Percentiles rank a stretch among this genome's conserved stretches.
These are phyloP conservation scores for Neurospora discreta DNA, from an alignment of 495 filamentous ascomycete species.

Conservation along the genomic window DNA sequence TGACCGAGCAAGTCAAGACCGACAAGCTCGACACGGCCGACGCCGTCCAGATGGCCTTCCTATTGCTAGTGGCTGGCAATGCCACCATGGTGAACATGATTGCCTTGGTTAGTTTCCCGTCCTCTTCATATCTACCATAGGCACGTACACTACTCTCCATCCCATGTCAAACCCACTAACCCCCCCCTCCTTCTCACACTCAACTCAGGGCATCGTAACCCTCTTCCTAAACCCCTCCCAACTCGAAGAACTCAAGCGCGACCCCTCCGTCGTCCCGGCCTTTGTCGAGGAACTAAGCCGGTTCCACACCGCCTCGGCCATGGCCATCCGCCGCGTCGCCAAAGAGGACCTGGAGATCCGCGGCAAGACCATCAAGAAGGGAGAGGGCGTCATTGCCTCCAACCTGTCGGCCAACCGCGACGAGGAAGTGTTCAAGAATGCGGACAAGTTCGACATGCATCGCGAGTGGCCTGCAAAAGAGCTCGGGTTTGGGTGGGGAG, in stretches of 20 bases:
- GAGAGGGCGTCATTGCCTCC: conserved; percentile 35
- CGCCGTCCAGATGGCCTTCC: conserved; percentile 32
- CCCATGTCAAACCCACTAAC: background rate
- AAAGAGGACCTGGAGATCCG: conserved; percentile 33
- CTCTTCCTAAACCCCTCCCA: conserved; percentile 27
- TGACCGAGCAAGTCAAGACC: conserved; percentile 25
- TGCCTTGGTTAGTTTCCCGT: conserved; percentile 17
- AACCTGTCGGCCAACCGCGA: conserved; percentile 37
- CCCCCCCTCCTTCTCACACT: background rate
- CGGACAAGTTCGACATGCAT: conserved; percentile 33
- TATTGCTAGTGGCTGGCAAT: conserved; percentile 37
- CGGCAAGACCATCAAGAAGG: conserved; percentile 28
- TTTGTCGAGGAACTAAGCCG: conserved; percentile 38
- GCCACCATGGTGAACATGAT: conserved; percentile 42
- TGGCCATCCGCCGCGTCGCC: conserved; percentile 32
- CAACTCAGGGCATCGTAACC: conserved; percentile 26
- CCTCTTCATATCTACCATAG: no score
- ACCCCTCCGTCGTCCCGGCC: conserved; percentile 13
- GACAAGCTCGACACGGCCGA: conserved; percentile 28
- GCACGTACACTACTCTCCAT: background rate
- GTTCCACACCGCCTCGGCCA: conserved; percentile 33
- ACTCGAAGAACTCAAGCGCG: conserved; percentile 24
- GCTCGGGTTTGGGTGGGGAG: conserved; percentile 34
- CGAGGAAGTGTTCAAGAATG: conserved; percentile 29
- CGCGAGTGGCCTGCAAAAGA: conserved; percentile 21